A percentile compares a stretch with the other conserved stretches of the same genome.
Evolutionary conservation across 2,329 filamentous ascomycete genomes (phyloP).

Genomic region (Colletotrichum truncatum): DNA sequence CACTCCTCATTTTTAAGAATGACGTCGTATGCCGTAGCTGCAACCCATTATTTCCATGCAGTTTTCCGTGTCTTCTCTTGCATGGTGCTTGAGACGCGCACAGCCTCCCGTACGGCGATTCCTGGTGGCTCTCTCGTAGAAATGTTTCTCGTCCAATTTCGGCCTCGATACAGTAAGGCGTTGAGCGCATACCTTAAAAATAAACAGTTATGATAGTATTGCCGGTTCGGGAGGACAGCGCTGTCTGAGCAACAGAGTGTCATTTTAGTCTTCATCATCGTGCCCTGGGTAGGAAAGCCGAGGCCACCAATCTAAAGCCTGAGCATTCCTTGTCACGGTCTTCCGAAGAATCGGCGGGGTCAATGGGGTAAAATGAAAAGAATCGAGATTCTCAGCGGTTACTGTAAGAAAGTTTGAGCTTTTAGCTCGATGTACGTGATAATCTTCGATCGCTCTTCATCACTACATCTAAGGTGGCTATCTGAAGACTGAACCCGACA

Average conservation of each 20-base stretch:
- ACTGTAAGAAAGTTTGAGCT: too few species aligned
- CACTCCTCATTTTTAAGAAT: not conserved
- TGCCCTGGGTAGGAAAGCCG: not conserved
- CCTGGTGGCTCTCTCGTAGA: not conserved
- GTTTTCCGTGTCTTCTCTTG: conserved; percentile 4
- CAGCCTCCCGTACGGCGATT: not conserved
- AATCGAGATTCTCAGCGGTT: too few species aligned
- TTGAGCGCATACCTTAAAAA: too few species aligned
- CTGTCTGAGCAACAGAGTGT: too few species aligned
- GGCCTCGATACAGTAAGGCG: too few species aligned
- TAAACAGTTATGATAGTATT: too few species aligned
- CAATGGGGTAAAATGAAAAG: too few species aligned
- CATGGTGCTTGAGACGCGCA: not conserved
- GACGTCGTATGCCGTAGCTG: not conserved
- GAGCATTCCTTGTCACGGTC: not conserved
- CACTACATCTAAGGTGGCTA: too few species aligned
- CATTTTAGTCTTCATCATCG: not conserved
- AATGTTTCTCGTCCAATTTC: not conserved
- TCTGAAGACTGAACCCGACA: too few species aligned
- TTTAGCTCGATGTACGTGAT: too few species aligned
- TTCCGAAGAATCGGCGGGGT: too few species aligned
- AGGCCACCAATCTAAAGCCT: not conserved
- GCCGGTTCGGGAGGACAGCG: not conserved
- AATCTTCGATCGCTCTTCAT: too few species aligned
- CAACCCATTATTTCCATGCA: conserved; percentile 11